Conservation (phyloP, 129 eudicot genomes). For the Gnaphalium uliginosum region DNA sequence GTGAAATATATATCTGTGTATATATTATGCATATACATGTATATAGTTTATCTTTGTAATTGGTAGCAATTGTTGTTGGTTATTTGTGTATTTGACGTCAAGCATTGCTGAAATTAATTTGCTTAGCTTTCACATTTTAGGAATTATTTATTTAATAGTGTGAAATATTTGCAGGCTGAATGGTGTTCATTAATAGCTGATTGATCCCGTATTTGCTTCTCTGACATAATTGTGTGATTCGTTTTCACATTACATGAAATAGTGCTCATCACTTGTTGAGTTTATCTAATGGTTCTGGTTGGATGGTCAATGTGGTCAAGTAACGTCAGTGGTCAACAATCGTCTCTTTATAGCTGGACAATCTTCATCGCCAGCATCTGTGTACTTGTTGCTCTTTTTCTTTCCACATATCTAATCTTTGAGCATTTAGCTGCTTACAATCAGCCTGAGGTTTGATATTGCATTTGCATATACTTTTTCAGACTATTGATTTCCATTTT, state of each 20-base stretch:
- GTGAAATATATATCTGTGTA: too few relatives aligned
- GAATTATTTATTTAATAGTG: too few relatives aligned
- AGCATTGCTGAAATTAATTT: too few relatives aligned
- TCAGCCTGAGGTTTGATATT: slow-evolving; percentile 84
- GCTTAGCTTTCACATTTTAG: too few relatives aligned
- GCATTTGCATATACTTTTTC: background rate
- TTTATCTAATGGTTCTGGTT: background rate
- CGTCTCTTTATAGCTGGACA: slow-evolving; percentile 64
- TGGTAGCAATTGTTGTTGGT: too few relatives aligned
- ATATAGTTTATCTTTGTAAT: too few relatives aligned
- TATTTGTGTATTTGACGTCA: too few relatives aligned
- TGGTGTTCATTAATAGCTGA: too few relatives aligned
- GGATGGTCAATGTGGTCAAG: slow-evolving; percentile 46
- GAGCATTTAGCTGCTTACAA: slow-evolving; percentile 95
- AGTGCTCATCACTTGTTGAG: background rate
- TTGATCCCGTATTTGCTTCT: background rate
- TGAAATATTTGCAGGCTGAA: too few relatives aligned
- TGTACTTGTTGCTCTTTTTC: slow-evolving; percentile 77
- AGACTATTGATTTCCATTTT: background rate
- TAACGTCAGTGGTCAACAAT: slow-evolving; percentile 41
- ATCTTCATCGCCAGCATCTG: slow-evolving; percentile 70
- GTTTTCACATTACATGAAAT: background rate
- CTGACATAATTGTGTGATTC: background rate
- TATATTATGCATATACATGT: too few relatives aligned
- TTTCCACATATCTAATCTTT: slow-evolving; percentile 77